A percentile compares a stretch with the other conserved stretches of the same genome.
Conservation (phyloP, 1,284 basidiomycete species). For the Coniferiporia weirii region DNA sequence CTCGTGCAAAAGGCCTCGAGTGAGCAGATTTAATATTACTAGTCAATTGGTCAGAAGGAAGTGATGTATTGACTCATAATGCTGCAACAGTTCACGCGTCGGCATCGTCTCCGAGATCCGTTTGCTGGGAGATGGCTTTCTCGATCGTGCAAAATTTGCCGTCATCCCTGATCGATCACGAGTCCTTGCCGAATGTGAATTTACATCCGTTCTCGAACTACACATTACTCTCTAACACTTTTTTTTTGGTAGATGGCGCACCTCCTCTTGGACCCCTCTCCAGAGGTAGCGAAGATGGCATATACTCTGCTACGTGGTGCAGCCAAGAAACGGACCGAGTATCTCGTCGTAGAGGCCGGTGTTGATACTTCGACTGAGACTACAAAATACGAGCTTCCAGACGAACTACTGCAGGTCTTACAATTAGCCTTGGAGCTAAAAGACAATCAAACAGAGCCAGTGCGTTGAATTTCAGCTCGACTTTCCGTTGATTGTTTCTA, state of each 20-base stretch:
- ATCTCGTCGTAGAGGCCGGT: slow-evolving; percentile 81
- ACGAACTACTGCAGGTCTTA: slow-evolving; percentile 62
- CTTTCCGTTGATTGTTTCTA: slow-evolving; percentile 4
- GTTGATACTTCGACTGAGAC: slow-evolving; percentile 53
- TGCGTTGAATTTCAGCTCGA: slow-evolving; percentile 9
- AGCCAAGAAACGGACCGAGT: slow-evolving; percentile 65
- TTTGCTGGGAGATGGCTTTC: slow-evolving; percentile 64
- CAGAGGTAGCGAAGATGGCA: slow-evolving; percentile 64
- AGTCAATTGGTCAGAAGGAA: not conserved
- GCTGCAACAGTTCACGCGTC: slow-evolving; percentile 30
- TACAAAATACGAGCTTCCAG: slow-evolving; percentile 53
- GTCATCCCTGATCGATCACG: slow-evolving; percentile 54
- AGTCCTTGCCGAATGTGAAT: slow-evolving; percentile 57
- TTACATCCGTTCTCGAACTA: not conserved
- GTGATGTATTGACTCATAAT: not conserved
- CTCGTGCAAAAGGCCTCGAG: slow-evolving; percentile 50
- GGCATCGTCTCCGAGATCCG: slow-evolving; percentile 54
- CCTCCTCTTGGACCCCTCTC: slow-evolving; percentile 61
- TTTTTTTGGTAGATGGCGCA: slow-evolving; percentile 58
- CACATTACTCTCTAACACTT: not conserved
- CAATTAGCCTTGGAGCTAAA: slow-evolving; percentile 34
- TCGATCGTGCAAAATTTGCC: slow-evolving; percentile 66
- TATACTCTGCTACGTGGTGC: slow-evolving; percentile 63
- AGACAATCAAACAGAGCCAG: slow-evolving; percentile 2
- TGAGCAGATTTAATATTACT: slow-evolving; percentile 28